These are phyloP conservation scores for Penicillium sp. DNA, from an alignment of 2,329 filamentous ascomycete species.

Conservation along the genomic window DNA sequence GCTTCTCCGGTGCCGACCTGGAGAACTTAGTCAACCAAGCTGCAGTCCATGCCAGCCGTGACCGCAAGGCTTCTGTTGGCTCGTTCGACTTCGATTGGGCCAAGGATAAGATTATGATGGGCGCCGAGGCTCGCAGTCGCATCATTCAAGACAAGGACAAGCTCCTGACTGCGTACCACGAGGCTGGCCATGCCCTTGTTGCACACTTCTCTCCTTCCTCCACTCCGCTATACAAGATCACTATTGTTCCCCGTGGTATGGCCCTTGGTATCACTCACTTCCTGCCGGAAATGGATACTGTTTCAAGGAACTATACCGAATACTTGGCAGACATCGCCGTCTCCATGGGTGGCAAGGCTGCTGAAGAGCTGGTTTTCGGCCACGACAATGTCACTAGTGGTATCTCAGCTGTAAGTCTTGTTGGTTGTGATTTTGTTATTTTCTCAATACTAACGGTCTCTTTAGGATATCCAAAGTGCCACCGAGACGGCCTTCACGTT, in stretches of 20 bases:
- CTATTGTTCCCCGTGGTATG: slow-evolving; percentile 86
- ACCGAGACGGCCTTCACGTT: slow-evolving; percentile 81
- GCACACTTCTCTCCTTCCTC: slow-evolving; percentile 75
- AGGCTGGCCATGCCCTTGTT: slow-evolving; percentile 91
- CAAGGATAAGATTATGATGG: slow-evolving; percentile 97
- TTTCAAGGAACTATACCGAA: slow-evolving; percentile 81
- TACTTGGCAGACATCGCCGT: slow-evolving; percentile 78
- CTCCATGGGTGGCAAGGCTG: slow-evolving; percentile 80
- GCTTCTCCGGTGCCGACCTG: slow-evolving; percentile 90
- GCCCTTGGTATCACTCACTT: slow-evolving; percentile 83
- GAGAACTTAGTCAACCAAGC: slow-evolving; percentile 98
- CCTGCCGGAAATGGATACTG: slow-evolving; percentile 88
- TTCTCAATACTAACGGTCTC: slow-evolving; percentile 13
- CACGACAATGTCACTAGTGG: slow-evolving; percentile 88
- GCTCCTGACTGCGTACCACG: slow-evolving; percentile 91
- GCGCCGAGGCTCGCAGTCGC: slow-evolving; percentile 84
- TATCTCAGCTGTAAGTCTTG: slow-evolving; percentile 65
- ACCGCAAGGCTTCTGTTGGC: slow-evolving; percentile 70
- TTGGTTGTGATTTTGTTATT: not conserved
- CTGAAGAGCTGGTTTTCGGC: slow-evolving; percentile 86
- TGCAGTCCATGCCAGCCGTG: slow-evolving; percentile 87
- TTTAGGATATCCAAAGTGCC: slow-evolving; percentile 75
- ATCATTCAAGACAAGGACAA: slow-evolving; percentile 92
- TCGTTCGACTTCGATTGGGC: slow-evolving; percentile 91
- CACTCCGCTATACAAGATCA: slow-evolving; percentile 89